Evolutionary conservation across 1,139 yeast species (phyloP), one percentile per base, ranked within the genome.

Genomic region (Magnusiomyces suaveolens): DNA sequence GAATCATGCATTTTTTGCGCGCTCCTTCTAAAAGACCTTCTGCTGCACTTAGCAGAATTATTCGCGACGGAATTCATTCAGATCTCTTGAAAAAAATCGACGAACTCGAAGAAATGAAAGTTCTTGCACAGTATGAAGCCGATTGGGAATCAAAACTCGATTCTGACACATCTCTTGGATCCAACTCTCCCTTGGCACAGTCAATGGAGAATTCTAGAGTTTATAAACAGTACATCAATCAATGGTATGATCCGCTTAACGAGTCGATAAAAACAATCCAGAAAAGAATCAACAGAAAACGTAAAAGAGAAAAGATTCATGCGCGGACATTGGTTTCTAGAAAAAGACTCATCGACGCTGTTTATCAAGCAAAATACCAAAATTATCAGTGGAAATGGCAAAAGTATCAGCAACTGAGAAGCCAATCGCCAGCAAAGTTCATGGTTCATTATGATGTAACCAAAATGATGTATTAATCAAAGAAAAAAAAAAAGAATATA

Each of bases 1-100:
- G 58, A 26, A 33, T 52, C 14, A 46, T 55, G 36, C 53, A 51
- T 43, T 55, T 53, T 43, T 43, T 55, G n/a, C 39, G 54, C 24
- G 23, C 24, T 23, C 53, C 54, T 18, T 26, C 43, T 23, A 44
- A 50, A 21, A 20, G 26, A 18, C 52, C 46, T 33, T 43, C 50
- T 14, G 21, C 16, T 18, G 36, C 25, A 10, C 38, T 54, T 32
- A 8, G 52, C 21, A 24, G 51, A 25, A 38, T 52, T 10, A 52
- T 54, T n/a, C 52, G 46, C 23, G 24, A 50, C 20, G 43, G 46
- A 14, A 41, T 49, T 4, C 56, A 54, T 21, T 46, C 54, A 4
- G 46, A 52, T 8, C 32, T 48, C 24, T 18, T 46, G 26, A 29
- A 23, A 4, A 41, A 46, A 32, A 46, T 53, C n/a, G 46, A 46